Conservation (phyloP, 2,329 filamentous ascomycete species). For the Microdochium bolleyi region DNA sequence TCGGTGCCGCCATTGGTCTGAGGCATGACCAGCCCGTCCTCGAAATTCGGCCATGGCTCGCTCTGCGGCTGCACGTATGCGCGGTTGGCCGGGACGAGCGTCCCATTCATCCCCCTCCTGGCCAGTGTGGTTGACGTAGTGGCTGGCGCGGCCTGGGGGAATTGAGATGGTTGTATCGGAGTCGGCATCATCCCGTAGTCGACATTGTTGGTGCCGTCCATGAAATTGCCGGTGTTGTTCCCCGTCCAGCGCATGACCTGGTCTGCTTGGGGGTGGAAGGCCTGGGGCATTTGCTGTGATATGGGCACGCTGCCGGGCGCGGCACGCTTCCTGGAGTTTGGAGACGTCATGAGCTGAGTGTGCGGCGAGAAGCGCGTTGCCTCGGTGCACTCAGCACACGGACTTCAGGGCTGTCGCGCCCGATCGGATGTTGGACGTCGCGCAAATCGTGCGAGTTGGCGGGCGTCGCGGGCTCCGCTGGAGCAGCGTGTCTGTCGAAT, state of each 20-base stretch:
- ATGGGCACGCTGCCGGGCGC: slow-evolving; percentile 20
- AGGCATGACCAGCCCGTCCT: slow-evolving; percentile 33
- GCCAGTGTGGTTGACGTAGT: slow-evolving; percentile 41
- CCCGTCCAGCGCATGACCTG: slow-evolving; percentile 48
- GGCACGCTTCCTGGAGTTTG: slow-evolving; percentile 24
- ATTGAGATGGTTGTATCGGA: slow-evolving; percentile 20
- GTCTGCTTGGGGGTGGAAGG: slow-evolving; percentile 29
- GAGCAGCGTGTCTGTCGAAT: neutral
- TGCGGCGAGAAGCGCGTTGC: neutral
- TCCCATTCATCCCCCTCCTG: slow-evolving; percentile 41
- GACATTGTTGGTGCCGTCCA: slow-evolving; percentile 23
- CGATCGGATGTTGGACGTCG: neutral
- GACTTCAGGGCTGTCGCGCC: neutral
- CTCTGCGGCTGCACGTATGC: slow-evolving; percentile 16
- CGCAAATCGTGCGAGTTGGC: neutral
- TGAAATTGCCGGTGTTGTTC: slow-evolving; percentile 21
- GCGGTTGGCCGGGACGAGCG: slow-evolving; percentile 30
- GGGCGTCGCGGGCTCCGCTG: neutral
- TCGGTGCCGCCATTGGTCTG: slow-evolving; percentile 24
- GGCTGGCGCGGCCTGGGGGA: slow-evolving; percentile 18
- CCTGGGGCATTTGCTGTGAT: slow-evolving; percentile 31
- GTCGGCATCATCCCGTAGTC: slow-evolving; percentile 21
- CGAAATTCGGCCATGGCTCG: slow-evolving; percentile 30
- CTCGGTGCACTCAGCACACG: neutral
- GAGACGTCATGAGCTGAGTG: slow-evolving; percentile 9